phyloP scores from a whole-genome alignment of 2,329 filamentous ascomycete species.

The Microdochium trichocladiopsis region DNA sequence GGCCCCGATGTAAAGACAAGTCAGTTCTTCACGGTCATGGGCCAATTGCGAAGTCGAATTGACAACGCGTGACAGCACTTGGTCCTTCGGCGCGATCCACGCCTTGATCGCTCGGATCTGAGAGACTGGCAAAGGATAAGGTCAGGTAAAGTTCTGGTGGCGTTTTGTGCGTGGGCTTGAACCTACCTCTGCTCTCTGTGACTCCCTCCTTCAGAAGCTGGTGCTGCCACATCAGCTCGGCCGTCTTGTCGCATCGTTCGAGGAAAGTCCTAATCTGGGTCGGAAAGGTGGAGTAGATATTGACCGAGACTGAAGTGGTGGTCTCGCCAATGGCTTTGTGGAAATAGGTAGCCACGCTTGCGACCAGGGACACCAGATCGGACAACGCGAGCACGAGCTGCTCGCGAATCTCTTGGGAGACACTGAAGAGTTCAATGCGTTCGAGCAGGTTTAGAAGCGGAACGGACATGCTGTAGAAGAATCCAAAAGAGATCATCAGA shows the following conservation, averaged over 20 bases:
- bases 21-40: conserved; percentile 13
- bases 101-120: conserved; percentile 21
- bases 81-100: conserved; percentile 18
- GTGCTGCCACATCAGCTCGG: conserved; percentile 17
- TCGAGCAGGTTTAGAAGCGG: conserved; percentile 13
- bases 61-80: conserved; percentile 6
- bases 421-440: conserved; percentile 11
- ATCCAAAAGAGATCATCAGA: conserved; percentile 10
- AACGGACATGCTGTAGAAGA: conserved; percentile 14
- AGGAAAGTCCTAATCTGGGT: conserved; percentile 10
- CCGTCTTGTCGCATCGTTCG: conserved; percentile 10
- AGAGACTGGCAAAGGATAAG: conserved; percentile 12
- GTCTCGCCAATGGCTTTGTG: conserved; percentile 10
- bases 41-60: conserved; percentile 7
- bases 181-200: conserved; percentile 19
- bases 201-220: conserved; percentile 23
- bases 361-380: conserved; percentile 12
- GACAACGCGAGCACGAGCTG: conserved; percentile 11
- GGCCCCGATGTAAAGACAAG: conserved; percentile 13
- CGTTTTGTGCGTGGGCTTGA: neutral
- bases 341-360: conserved; percentile 12
- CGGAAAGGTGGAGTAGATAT: conserved; percentile 12
- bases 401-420: conserved; percentile 12
- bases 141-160: neutral
- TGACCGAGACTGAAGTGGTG: conserved; percentile 12